Evolutionary conservation across 495 filamentous ascomycete species (phyloP), one percentile per base, ranked within the genome.

Genomic region (Hyaloscypha variabilis): DNA sequence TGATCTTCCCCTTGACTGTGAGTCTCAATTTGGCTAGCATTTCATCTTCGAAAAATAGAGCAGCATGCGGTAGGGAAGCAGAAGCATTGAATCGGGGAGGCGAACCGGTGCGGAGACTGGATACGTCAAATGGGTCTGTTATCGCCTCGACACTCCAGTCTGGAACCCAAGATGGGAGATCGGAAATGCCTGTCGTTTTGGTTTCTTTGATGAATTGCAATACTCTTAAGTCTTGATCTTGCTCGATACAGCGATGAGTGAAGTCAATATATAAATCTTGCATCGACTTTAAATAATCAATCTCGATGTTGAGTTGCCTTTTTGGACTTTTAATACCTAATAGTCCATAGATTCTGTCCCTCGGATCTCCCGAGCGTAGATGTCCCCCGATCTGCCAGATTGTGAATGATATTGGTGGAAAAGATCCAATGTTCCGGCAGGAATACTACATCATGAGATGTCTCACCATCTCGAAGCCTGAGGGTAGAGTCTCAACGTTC

Each of bases 311-410:
- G 49, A 49, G 14, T 21, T 24, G 5, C 4, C 1, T 11, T 5
- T 46, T 8, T 11, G 58, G 29, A 39, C 49, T 34, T 24, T 39
- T 11, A 24, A 60, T 24, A 14, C 58, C 58, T 1, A 61, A 26
- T 17, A 61, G 58, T n/a, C 58, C 58, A 49, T 51, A 61, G 8
- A 61, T 50, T 61, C 42, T 39, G 28, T 61, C 39, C 17, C 58
- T 36, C 11, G 58, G 58, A 29, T 61, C 58, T 28, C 39, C 8
- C 13, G 39, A 58, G 31, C 13, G 2, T 6, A 58, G 26, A 58
- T 8, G 6, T 19, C 53, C 53, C 3, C 53, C 53, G 23, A 56
- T 56, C 17, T 56, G 53, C 53, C 53, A 56, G 10, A 56, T 24
- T 6, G 53, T 56, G 24, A 56, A 56, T 3, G 23, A 3, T 24